A percentile compares a stretch with the other conserved stretches of the same genome.
These are phyloP conservation scores for Salvia sclarea DNA, from an alignment of 305 asterid genomes.

Conservation along the genomic window DNA sequence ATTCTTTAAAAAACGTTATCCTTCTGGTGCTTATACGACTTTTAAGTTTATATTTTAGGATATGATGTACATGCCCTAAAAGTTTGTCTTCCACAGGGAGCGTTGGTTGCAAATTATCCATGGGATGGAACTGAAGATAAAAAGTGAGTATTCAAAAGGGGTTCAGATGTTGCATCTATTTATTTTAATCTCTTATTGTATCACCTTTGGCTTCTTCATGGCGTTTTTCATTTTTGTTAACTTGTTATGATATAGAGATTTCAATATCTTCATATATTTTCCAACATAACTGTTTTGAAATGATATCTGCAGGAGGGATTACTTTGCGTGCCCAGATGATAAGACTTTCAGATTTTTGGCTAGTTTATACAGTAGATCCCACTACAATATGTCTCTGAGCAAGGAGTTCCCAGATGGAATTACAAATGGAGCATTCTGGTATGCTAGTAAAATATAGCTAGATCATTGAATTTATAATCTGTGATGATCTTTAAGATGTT, in stretches of 20 bases:
- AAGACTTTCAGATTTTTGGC: slow-evolving; percentile 83
- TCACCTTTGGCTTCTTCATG: background rate
- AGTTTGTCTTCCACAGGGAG: slow-evolving; percentile 55
- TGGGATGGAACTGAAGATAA: slow-evolving; percentile 87
- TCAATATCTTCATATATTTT: background rate
- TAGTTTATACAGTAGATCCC: slow-evolving; percentile 73
- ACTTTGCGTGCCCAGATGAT: slow-evolving; percentile 92
- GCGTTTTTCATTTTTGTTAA: background rate
- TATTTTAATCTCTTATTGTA: background rate
- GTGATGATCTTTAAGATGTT: slow-evolving; percentile 27
- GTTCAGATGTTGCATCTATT: slow-evolving; percentile 13
- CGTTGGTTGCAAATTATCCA: slow-evolving; percentile 91
- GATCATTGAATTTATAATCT: slow-evolving; percentile 18
- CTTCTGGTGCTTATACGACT: slow-evolving; percentile 14
- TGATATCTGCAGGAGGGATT: slow-evolving; percentile 60
- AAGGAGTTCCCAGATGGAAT: slow-evolving; percentile 87
- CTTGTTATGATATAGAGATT: slow-evolving; percentile 6
- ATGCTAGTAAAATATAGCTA: slow-evolving; percentile 28
- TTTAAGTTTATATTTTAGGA: background rate
- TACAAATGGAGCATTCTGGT: slow-evolving; percentile 95
- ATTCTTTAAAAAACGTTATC: background rate
- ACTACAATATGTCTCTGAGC: slow-evolving; percentile 91
- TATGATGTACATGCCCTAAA: slow-evolving; percentile 18
- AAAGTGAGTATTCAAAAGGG: slow-evolving; percentile 47
- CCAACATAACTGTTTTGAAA: background rate